Evolutionary conservation across 202 grass and related monocot species (phyloP).

Genomic region (Alloteropsis angusta): DNA sequence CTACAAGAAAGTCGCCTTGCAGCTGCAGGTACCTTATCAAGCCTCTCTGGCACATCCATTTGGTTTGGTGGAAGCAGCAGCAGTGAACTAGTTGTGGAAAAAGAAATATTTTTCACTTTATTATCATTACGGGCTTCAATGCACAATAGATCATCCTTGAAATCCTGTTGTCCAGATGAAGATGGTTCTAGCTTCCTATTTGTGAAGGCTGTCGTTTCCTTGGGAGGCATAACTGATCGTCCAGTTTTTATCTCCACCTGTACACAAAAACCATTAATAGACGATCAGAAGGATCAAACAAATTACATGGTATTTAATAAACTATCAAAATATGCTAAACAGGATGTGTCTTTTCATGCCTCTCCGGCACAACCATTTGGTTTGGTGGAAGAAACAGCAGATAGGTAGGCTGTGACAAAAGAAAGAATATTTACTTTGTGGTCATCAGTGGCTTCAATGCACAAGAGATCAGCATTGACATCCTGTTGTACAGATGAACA

Average conservation of each 20-base stretch:
- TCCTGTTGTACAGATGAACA: neutral
- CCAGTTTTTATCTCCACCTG: neutral
- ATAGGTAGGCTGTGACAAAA: neutral
- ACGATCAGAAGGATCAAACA: neutral
- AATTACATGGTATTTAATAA: neutral
- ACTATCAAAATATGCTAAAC: neutral
- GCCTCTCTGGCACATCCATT: neutral
- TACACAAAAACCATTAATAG: conserved; percentile 12
- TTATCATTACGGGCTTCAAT: neutral
- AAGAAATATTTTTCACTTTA: neutral
- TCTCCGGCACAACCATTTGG: neutral
- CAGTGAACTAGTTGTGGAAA: neutral
- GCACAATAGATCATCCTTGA: neutral
- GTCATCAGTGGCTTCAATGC: neutral
- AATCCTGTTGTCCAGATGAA: neutral
- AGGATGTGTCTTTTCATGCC: neutral
- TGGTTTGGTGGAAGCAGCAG: neutral
- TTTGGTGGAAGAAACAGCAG: neutral
- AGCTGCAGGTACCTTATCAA: neutral
- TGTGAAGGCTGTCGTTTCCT: neutral
- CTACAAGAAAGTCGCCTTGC: neutral
- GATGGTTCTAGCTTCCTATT: neutral
- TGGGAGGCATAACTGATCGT: neutral
- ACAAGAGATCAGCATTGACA: neutral
- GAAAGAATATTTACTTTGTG: neutral